Evolutionary conservation across 1,284 basidiomycete species (phyloP).

Genomic region (Boletus semigastroideus): DNA sequence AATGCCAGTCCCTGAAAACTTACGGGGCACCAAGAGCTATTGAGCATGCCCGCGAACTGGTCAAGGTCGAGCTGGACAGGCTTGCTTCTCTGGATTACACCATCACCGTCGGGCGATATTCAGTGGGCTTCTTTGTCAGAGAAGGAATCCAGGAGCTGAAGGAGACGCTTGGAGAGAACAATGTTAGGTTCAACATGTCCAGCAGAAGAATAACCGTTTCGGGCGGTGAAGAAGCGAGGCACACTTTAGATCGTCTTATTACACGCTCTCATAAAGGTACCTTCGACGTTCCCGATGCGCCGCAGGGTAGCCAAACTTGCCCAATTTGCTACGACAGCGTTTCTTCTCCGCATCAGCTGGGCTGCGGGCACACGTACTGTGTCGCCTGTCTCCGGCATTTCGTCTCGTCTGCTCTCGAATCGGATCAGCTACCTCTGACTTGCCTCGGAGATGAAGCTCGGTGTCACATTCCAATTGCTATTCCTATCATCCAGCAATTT

Average conservation of each 20-base stretch:
- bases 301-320: slow-evolving; percentile 35
- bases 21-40: slow-evolving; percentile 40
- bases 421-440: slow-evolving; percentile 47
- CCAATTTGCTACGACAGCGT: slow-evolving; percentile 52
- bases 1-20: slow-evolving; percentile 39
- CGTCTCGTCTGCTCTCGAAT: slow-evolving; percentile 45
- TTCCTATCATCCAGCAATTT: slow-evolving; percentile 49
- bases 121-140: slow-evolving; percentile 48
- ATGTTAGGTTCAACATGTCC: slow-evolving; percentile 41
- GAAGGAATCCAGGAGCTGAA: slow-evolving; percentile 45
- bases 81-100: slow-evolving; percentile 43
- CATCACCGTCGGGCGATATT: slow-evolving; percentile 34
- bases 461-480: slow-evolving; percentile 49
- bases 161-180: slow-evolving; percentile 50
- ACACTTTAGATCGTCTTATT: slow-evolving; percentile 43
- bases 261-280: slow-evolving; percentile 36
- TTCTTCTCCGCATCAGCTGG: slow-evolving; percentile 44
- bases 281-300: slow-evolving; percentile 6
- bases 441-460: slow-evolving; percentile 51
- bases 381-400: slow-evolving; percentile 51
- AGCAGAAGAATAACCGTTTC: slow-evolving; percentile 41
- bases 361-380: slow-evolving; percentile 56
- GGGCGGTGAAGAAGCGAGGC: slow-evolving; percentile 50
- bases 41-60: slow-evolving; percentile 39
- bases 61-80: slow-evolving; percentile 43